Percentiles rank a stretch among this genome's conserved stretches.
These are phyloP conservation scores for Aphanomyces stellatus DNA, from an alignment of 352 stramenopile species.

Conservation along the genomic window DNA sequence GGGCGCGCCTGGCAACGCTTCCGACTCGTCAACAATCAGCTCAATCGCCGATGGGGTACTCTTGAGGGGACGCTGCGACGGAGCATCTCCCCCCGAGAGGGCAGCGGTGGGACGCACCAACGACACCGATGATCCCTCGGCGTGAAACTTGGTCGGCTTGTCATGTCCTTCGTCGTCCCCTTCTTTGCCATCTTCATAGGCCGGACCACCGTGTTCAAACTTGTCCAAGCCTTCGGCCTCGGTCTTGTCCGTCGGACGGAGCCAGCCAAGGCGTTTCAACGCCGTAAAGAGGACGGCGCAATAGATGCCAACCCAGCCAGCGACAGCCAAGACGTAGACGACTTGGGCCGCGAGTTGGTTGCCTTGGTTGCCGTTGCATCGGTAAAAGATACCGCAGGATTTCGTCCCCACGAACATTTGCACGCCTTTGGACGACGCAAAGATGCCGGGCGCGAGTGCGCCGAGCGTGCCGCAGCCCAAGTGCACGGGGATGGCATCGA, in stretches of 20 bases:
- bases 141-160: not conserved
- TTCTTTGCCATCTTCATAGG: slow-evolving; percentile 5
- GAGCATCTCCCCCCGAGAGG: no score
- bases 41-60: no score
- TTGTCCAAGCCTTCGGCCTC: slow-evolving; percentile 23
- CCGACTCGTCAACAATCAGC: no score
- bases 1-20: no score
- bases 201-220: slow-evolving; percentile 23
- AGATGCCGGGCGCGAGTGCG: slow-evolving; percentile 54
- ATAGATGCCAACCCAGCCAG: slow-evolving; percentile 20
- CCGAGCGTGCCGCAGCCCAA: slow-evolving; percentile 64
- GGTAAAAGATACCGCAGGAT: slow-evolving; percentile 25
- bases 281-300: slow-evolving; percentile 42
- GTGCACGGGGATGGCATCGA: slow-evolving; percentile 77
- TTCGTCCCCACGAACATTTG: slow-evolving; percentile 23
- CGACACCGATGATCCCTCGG: not conserved
- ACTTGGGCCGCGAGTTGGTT: slow-evolving; percentile 31
- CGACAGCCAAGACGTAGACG: slow-evolving; percentile 22
- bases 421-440: slow-evolving; percentile 35
- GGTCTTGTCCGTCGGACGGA: slow-evolving; percentile 14
- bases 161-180: not conserved
- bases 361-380: slow-evolving; percentile 25
- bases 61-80: no score
- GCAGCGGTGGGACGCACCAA: not conserved
- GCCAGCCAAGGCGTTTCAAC: slow-evolving; percentile 20